Conservation (phyloP, 805 yeast genomes). For the Candida railenensis region DNA sequence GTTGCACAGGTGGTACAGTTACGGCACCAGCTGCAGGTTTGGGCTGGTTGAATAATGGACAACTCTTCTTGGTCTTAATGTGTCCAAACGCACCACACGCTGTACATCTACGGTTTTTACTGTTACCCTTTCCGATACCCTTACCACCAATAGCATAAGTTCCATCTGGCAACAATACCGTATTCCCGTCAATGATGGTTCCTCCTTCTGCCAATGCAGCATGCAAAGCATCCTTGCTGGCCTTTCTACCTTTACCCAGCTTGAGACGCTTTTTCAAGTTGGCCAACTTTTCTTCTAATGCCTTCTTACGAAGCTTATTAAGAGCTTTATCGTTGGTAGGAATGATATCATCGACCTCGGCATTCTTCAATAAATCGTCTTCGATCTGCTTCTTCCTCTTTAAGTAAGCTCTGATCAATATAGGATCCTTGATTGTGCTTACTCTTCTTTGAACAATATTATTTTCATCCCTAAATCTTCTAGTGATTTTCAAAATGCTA, state of each 20-base stretch:
- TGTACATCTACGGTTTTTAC: conserved; percentile 81
- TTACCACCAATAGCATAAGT: conserved; percentile 55
- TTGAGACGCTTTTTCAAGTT: conserved; percentile 67
- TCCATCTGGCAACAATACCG: conserved; percentile 44
- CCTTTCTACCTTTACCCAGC: conserved; percentile 31
- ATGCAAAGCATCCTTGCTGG: conserved; percentile 32
- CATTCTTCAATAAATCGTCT: conserved; percentile 50
- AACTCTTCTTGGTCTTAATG: conserved; percentile 84
- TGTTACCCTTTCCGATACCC: conserved; percentile 70
- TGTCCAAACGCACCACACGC: conserved; percentile 96
- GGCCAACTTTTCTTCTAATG: conserved; percentile 80
- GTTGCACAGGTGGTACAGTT: not conserved
- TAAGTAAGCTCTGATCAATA: conserved; percentile 82
- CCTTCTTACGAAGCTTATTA: conserved; percentile 71
- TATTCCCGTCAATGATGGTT: conserved; percentile 41
- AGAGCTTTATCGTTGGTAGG: conserved; percentile 84
- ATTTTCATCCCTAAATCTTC: conserved; percentile 80
- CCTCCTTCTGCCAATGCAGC: conserved; percentile 45
- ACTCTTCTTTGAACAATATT: conserved; percentile 81
- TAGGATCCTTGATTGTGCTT: conserved; percentile 79
- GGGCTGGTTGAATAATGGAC: conserved; percentile 71
- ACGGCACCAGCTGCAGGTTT: conserved; percentile 1
- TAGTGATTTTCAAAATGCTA: conserved; percentile 51
- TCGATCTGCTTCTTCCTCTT: conserved; percentile 67
- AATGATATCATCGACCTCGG: conserved; percentile 69